These are phyloP conservation scores for Nicotiana noctiflora DNA, from an alignment of 257 asterid genomes.

Conservation along the genomic window DNA sequence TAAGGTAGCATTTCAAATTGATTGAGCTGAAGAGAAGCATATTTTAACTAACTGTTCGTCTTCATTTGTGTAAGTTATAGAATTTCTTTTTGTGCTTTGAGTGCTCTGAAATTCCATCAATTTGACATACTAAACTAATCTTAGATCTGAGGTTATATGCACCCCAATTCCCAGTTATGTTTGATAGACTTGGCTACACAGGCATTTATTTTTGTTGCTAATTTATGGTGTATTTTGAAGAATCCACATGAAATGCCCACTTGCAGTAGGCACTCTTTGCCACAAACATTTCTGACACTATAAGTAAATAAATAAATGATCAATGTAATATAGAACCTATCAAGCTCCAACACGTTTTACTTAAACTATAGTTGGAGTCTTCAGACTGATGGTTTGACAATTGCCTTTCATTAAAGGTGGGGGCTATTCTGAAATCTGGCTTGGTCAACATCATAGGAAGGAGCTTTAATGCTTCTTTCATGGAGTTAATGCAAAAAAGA, in stretches of 20 bases:
- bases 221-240: background rate
- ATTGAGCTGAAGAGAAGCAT: background rate
- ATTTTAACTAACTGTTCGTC: background rate
- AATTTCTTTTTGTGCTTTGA: background rate
- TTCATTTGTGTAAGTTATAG: background rate
- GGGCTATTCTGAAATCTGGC: background rate
- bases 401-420: background rate
- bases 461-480: background rate
- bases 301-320: background rate
- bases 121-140: background rate
- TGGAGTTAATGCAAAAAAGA: background rate
- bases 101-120: background rate
- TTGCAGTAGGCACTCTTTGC: background rate
- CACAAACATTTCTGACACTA: background rate
- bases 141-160: background rate
- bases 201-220: background rate
- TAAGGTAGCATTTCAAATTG: background rate
- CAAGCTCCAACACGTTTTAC: background rate
- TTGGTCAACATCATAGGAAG: background rate
- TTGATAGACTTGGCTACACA: background rate
- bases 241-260: background rate
- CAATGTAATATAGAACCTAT: background rate
- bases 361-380: background rate
- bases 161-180: background rate
- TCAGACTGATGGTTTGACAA: background rate